Evolutionary conservation across 495 filamentous ascomycete species (phyloP), one percentile per base, ranked within the genome.

Genomic region (Venustampulla echinocandica): DNA sequence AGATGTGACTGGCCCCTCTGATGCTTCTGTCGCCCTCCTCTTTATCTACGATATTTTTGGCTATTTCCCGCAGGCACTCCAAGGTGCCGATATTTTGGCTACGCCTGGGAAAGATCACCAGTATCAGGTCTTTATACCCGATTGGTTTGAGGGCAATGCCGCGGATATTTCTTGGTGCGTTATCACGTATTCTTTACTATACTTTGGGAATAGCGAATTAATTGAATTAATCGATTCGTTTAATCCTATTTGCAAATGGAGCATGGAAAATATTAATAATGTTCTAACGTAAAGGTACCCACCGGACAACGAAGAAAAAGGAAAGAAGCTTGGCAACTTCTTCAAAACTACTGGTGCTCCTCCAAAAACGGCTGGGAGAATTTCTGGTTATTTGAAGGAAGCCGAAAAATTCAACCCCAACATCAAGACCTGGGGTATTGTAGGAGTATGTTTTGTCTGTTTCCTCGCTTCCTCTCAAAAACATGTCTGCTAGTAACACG

Each of bases 261-360:
- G 13, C 6, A 30, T 6, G 27, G 6, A 30, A 13, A 30, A 13
- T 6, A 30, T 30, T 30, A 30, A 30, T 30, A 6, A 7, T 6
- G 27, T 7, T 6, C 27, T 30, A 13, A 30, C 13, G 27, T 13
- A 30, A 30, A 61, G 69, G 69, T 86, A 82, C 69, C 90, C 90
- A 0, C 85, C 90, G 17, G 71, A 85, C 63, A 95, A 69, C 38
- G 68, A 81, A 15, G 87, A 95, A 59, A 87, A 95, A 70, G 71
- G 79, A 61, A 61, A 85, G 69, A 77, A 75, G 48, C 69, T 98
- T 5, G 76, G 76, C 40, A 71, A 70, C 20, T 96, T 92, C 77
- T 89, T 96, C 70, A 60, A 70, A 45, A 84, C 74, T 52, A 69
- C 77, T 53, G 85, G 78, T 17, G 75, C 78, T 0, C 79, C 85